Evolutionary conservation across 116 monocot species (phyloP), one percentile per base, ranked within the genome.

Genomic region (Thalassia testudinum): DNA sequence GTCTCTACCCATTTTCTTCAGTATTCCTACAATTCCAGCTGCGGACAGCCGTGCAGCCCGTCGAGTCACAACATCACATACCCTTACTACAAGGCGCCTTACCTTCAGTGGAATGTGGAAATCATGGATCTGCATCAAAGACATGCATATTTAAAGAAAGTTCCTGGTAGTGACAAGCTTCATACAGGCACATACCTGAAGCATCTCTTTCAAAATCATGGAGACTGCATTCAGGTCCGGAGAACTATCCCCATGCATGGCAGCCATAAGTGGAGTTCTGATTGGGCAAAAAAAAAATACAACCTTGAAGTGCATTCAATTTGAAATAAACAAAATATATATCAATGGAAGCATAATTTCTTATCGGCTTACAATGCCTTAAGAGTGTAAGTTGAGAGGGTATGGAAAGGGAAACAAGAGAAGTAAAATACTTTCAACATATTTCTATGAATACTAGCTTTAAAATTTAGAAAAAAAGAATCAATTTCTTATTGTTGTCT

Each of bases 1-100:
- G 61, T 87, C 93, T 56, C 87, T 70, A n/a, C 95, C 88, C 17
- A 88, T 66, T 54, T 88, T 95, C 65, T 88, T 95, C 54, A 95
- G 43, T 71, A 88, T 88, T 12, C 88, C 85, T 1, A 88, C 81
- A 38, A 95, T 78, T 7, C 95, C 88, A 0, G 93, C 88, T 12
- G 93, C 93, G 23, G 66, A 75, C 43, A 95, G 53, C 15, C 85
- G 73, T 0, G 93, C 93, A 40, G 87, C 93, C 54, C 93, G 78
- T 61, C 76, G 64, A 5, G 81, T 76, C 1, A 95, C 84, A 16
- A 78, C 68, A 40, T 95, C 88, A 29, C 87, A 87, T 12, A 95
- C 73, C 58, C 73, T 78, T 1, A 95, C 81, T 5, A 87, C 66
- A 8, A 95, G 68, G 52, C 76, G 55, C 47, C 78, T 47, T 15